A percentile compares a stretch with the other conserved stretches of the same genome.
These are phyloP conservation scores for Berberis vulgaris DNA, from an alignment of 164 flowering plant genomes.

Conservation along the genomic window DNA sequence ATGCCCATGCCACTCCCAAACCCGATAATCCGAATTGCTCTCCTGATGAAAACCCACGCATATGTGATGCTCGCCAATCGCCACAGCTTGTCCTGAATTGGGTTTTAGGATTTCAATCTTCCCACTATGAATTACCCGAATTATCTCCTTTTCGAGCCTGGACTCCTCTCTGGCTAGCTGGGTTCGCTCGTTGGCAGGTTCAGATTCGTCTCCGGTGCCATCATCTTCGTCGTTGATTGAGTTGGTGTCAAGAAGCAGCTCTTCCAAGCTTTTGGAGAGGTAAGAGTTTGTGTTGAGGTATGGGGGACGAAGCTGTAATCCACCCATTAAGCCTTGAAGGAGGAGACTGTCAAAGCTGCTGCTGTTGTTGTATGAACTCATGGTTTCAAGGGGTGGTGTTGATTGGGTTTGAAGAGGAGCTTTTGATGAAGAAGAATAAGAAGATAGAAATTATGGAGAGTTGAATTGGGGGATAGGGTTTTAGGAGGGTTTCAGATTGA, in stretches of 20 bases:
- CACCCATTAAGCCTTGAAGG: slow-evolving; percentile 62
- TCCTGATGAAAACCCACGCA: slow-evolving; percentile 79
- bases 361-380: slow-evolving; percentile 17
- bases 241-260: slow-evolving; percentile 15
- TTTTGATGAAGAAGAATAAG: too few species aligned
- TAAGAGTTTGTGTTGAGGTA: slow-evolving; percentile 32
- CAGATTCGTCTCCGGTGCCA: slow-evolving; percentile 35
- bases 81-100: slow-evolving; percentile 85
- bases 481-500: slow-evolving; percentile 2
- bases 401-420: too few species aligned
- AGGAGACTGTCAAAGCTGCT: slow-evolving; percentile 17
- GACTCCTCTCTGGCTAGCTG: slow-evolving; percentile 68
- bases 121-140: slow-evolving; percentile 44
- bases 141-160: slow-evolving; percentile 65
- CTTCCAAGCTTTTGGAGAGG: slow-evolving; percentile 52
- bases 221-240: not conserved
- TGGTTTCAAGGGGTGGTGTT: not conserved
- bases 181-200: slow-evolving; percentile 18
- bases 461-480: not conserved
- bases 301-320: slow-evolving; percentile 57
- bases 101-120: slow-evolving; percentile 61
- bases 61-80: slow-evolving; percentile 71
- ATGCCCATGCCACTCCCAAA: slow-evolving; percentile 99
- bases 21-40: slow-evolving; percentile 61
- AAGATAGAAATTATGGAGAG: too few species aligned